A percentile compares a stretch with the other conserved stretches of the same genome.
These are phyloP conservation scores for Alternaria longipes DNA, from an alignment of 2,329 filamentous ascomycete genomes.

Conservation along the genomic window DNA sequence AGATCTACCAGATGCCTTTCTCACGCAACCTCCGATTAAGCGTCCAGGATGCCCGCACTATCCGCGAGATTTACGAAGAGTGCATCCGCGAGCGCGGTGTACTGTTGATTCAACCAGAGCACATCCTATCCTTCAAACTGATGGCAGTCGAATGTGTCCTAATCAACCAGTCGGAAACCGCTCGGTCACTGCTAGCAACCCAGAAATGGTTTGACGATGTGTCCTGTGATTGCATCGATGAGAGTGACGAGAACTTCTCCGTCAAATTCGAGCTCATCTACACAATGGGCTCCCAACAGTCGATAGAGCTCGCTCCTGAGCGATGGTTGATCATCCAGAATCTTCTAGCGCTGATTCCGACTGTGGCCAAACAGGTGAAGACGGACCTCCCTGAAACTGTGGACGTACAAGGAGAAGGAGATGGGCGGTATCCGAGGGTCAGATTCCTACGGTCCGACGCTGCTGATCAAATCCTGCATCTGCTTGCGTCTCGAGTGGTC, in stretches of 20 bases:
- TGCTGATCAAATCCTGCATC: slow-evolving; percentile 30
- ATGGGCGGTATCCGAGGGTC: slow-evolving; percentile 58
- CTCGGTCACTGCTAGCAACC: slow-evolving; percentile 49
- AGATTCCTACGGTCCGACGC: slow-evolving; percentile 59
- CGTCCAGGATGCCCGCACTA: slow-evolving; percentile 36
- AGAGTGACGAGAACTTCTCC: slow-evolving; percentile 71
- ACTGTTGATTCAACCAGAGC: slow-evolving; percentile 69
- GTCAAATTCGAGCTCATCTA: slow-evolving; percentile 71
- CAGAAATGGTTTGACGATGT: slow-evolving; percentile 58
- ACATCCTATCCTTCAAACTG: slow-evolving; percentile 70
- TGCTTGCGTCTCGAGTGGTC: slow-evolving; percentile 53
- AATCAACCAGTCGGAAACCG: slow-evolving; percentile 37
- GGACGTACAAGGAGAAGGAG: slow-evolving; percentile 51
- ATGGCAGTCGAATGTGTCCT: slow-evolving; percentile 65
- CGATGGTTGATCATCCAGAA: slow-evolving; percentile 67
- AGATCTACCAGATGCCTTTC: slow-evolving; percentile 67
- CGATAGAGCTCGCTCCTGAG: slow-evolving; percentile 62
- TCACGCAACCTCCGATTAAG: slow-evolving; percentile 59
- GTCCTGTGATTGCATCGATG: slow-evolving; percentile 68
- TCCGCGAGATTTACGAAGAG: slow-evolving; percentile 54
- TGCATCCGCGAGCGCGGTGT: slow-evolving; percentile 65
- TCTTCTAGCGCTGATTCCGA: slow-evolving; percentile 59
- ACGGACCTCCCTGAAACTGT: slow-evolving; percentile 51
- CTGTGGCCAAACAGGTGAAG: slow-evolving; percentile 44
- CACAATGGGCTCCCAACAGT: slow-evolving; percentile 64